Evolutionary conservation across 2,329 filamentous ascomycete species (phyloP).

Genomic region (Ophiostoma novo-ulmi): DNA sequence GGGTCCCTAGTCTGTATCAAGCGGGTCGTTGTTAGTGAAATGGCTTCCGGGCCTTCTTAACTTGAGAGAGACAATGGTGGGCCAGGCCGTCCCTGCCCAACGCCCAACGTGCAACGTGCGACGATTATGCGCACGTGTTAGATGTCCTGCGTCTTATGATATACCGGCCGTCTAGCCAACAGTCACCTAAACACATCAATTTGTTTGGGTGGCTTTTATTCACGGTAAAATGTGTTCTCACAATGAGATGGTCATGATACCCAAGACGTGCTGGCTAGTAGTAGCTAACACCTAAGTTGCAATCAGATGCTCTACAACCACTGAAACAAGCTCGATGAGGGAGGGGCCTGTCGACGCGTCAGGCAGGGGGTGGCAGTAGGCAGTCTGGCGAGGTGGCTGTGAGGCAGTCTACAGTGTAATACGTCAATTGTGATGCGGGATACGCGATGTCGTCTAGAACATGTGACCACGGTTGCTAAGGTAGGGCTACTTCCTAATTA

Average conservation of each 20-base stretch:
- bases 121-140: background rate
- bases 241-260: background rate
- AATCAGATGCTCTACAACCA: background rate
- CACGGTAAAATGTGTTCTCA: background rate
- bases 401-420: background rate
- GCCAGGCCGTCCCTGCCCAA: slow-evolving; percentile 4
- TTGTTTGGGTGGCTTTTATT: background rate
- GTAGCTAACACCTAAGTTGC: background rate
- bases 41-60: background rate
- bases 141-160: background rate
- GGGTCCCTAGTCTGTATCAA: slow-evolving; percentile 17
- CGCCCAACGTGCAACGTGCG: background rate
- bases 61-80: background rate
- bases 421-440: background rate
- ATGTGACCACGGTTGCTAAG: background rate
- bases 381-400: background rate
- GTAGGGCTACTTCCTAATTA: background rate
- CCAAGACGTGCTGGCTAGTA: background rate
- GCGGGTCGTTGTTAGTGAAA: slow-evolving; percentile 10
- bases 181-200: background rate
- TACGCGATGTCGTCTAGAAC: background rate
- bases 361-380: background rate
- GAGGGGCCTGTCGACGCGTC: background rate
- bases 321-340: background rate
- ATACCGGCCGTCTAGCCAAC: background rate